Evolutionary conservation across 257 asterid genomes (phyloP), one percentile per base, ranked within the genome.

Genomic region (Lithospermum erythrorhizon): DNA sequence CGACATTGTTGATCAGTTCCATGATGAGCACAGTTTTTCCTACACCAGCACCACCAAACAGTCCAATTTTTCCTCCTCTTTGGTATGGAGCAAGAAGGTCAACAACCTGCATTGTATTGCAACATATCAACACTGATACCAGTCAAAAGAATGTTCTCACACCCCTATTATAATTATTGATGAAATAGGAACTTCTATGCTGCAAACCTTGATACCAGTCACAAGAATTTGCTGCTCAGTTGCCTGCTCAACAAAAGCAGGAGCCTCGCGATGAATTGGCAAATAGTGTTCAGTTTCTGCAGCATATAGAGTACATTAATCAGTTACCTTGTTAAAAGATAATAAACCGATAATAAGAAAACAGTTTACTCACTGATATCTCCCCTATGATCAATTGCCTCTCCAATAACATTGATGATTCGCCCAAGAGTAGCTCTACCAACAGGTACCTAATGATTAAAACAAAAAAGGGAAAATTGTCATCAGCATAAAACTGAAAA

Each of bases 401-500:
- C 97, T 65, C 97, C 97, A 35, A 90, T 87, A 69, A 90, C 97
- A 66, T 90, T 90, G 53, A 90, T 90, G 67, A 90, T 90, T 61
- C 97, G 97, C 22, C 97, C 97, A 61, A 90, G 89, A 61, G 97
- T 90, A 64, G 97, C 87, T 73, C 95, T 87, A 64, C 97, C 97
- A 37, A 90, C 97, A 73, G 97, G 97, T 59, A 90, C 96, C 97
- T 90, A 55, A 41, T 41, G 59, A 22, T 29, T 57, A 62, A 35
- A 6, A 21, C 37, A 48, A 59, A 68, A 61, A 18, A 27, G 32
- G 37, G 20, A 25, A 65, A 30, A 56, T 21, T 25, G 62, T 14
- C 23, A 27, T 37, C 37, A 22, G 57, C 18, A 21, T 13, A 20
- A 65, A 61, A 21, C 6, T 27, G 32, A 27, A 27, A 27, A 27